A percentile compares a stretch with the other conserved stretches of the same genome.
Conservation (phyloP, 2,329 filamentous ascomycete species). For the Fusarium sp. region DNA sequence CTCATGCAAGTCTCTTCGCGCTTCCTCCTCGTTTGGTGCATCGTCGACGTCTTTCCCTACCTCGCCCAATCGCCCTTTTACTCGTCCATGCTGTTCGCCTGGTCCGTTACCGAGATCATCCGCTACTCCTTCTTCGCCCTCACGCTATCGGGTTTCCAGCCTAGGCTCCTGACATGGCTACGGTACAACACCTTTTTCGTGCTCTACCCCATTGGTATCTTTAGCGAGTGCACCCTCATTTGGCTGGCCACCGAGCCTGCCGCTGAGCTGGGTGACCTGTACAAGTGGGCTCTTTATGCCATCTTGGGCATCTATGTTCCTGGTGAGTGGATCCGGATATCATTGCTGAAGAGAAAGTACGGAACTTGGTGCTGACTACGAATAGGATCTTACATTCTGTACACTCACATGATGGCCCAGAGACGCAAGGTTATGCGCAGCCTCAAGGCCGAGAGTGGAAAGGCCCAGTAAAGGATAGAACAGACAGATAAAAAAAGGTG, state of each 20-base stretch:
- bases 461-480: conserved; percentile 48
- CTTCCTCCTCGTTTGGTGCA: conserved; percentile 88
- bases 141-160: conserved; percentile 72
- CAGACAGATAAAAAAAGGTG: not conserved
- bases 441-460: conserved; percentile 62
- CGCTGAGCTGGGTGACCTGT: conserved; percentile 56
- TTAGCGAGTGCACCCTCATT: conserved; percentile 86
- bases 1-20: conserved; percentile 90
- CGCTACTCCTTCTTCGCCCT: conserved; percentile 93
- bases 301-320: conserved; percentile 84
- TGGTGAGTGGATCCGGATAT: conserved; percentile 63
- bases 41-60: conserved; percentile 79
- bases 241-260: conserved; percentile 75
- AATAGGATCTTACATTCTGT: conserved; percentile 81
- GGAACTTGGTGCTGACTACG: conserved; percentile 1
- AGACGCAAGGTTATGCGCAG: conserved; percentile 80
- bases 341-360: not conserved
- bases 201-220: conserved; percentile 92
- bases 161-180: conserved; percentile 79
- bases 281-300: conserved; percentile 70
- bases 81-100: conserved; percentile 84
- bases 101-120: conserved; percentile 92
- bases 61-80: conserved; percentile 73
- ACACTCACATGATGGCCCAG: conserved; percentile 95
- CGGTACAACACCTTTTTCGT: conserved; percentile 94